Base-by-base conservation (phyloP, 352 stramenopile species). In the Phytophthora boehmeriae region DNA sequence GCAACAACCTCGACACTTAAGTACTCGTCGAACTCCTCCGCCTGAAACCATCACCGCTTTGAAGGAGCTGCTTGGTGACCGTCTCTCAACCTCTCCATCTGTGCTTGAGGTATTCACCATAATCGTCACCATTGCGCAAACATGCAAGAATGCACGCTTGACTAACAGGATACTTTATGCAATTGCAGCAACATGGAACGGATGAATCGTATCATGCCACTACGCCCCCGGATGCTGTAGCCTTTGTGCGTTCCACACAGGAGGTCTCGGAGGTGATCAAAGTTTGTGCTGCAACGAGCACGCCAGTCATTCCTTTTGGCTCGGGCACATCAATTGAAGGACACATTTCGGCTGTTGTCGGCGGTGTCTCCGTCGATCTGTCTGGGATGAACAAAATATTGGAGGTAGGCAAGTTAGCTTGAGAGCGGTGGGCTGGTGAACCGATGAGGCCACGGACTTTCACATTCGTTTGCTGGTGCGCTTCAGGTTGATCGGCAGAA, bases 271-370 rank as follows among this genome's bases (percentile, higher is more conserved):
- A 84, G 23, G 83, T 98, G 54, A 61, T 98, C 25, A 89, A 89
- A 56, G 83, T 96, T 48, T 98, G 93, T 65, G 54, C 78, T 54
- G 62, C 81, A 22, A 59, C 76, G 46, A 27, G 51, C 50, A 93
- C 95, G 17, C 90, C 96, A 2, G 83, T 99, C 35, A 96, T 99
- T 52, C 90, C 96, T 6, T 99, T 97, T 83, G 97, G 95, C 32
- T 86, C 79, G 13, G 94, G 83, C 13, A 88, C 83, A 38, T 97
- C 82, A 32, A 73, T 99, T 5, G 97, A 99, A 83, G 96, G 97
- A 11, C 97, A 99, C 70, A 91, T 98, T 16, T 87, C 81, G 5
- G 80, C 93, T 30, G 70, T 95, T 14, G 55, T 80, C 34, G 90
- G 92, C 32, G 92, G 89, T 19, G 78, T 98, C 25, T 95, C 89